Conservation (phyloP, 768 basidiomycete genomes). For the Tylopilus cervinicoccineus region DNA sequence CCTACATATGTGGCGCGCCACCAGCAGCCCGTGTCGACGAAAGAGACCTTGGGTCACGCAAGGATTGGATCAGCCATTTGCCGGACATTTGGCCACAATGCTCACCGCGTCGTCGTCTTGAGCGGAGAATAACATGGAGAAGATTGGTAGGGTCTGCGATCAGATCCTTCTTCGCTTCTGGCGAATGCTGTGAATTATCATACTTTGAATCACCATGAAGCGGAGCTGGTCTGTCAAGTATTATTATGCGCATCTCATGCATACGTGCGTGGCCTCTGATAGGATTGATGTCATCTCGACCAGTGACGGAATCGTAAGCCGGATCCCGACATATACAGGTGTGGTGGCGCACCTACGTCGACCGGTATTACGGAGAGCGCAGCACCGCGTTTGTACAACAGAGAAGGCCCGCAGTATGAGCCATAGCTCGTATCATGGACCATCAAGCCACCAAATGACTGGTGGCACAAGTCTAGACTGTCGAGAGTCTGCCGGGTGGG, state of each 20-base stretch:
- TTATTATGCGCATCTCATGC: background rate
- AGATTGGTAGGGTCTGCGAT: constrained; percentile 8
- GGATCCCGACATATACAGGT: background rate
- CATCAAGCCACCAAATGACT: constrained; percentile 30
- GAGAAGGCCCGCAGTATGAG: constrained; percentile 6
- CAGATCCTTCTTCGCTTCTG: constrained; percentile 5
- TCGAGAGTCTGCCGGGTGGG: background rate
- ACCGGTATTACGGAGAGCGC: too few species aligned
- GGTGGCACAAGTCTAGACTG: constrained; percentile 15
- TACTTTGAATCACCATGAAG: background rate
- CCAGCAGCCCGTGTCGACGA: background rate
- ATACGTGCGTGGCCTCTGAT: background rate
- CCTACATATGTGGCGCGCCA: constrained; percentile 14
- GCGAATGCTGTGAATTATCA: constrained; percentile 6
- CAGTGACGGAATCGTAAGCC: background rate
- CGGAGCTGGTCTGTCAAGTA: background rate
- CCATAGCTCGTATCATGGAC: constrained; percentile 4
- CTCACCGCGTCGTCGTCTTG: background rate
- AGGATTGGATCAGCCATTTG: too few species aligned
- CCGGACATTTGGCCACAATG: too few species aligned
- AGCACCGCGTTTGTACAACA: background rate
- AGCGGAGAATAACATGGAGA: background rate
- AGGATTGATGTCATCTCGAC: background rate
- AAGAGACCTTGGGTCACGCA: background rate
- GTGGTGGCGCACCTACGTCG: constrained; percentile 27